Evolutionary conservation across 2,329 filamentous ascomycete genomes (phyloP), one percentile per base, ranked within the genome.

Genomic region (Leptographium wingfieldii): DNA sequence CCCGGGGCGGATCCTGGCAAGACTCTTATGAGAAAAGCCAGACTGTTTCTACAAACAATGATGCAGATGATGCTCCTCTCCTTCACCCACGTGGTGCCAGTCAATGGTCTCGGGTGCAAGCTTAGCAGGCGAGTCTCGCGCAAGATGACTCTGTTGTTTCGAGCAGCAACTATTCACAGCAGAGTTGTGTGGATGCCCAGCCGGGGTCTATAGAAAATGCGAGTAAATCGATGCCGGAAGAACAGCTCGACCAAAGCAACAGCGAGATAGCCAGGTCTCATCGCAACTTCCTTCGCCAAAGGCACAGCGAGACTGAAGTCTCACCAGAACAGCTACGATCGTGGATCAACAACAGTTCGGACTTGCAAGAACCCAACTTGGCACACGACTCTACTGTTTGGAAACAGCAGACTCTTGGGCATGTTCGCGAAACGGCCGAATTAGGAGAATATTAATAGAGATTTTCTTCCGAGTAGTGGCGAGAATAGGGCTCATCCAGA

Each of bases 41-140:
- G 22, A n/a, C 22, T 5, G 27, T 9, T 22, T 12, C 14, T 1
- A 22, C 19, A 7, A 48, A 22, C 27, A 33, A 35, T 19, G 6
- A 46, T n/a, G 27, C 49, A 3, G 62, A 63, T 4, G 62, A 62
- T 25, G 51, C 54, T 2, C 64, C 63, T 7, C 61, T 65, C 5
- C 61, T 63, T 3, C 49, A 60, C 9, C 57, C 60, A 2, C n/a
- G 58, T 5, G 49, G 57, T 4, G n/a, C 29, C 1, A 56, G 63
- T 22, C 64, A 65, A 38, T 65, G 64, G 64, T 63, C 64, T 10
- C 57, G 63, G 7, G 64, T 65, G 35, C 60, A 65, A 43, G 63
- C 63, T 1, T 65, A 55, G 64, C 63, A 65, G 12, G 63, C 63
- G 33, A 55, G 61, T 27, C 59, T 65, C n/a, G 29, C 55, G 9